These are phyloP conservation scores for Protostelium mycophagum DNA, from an alignment of 78 protist genomes.

Conservation along the genomic window DNA sequence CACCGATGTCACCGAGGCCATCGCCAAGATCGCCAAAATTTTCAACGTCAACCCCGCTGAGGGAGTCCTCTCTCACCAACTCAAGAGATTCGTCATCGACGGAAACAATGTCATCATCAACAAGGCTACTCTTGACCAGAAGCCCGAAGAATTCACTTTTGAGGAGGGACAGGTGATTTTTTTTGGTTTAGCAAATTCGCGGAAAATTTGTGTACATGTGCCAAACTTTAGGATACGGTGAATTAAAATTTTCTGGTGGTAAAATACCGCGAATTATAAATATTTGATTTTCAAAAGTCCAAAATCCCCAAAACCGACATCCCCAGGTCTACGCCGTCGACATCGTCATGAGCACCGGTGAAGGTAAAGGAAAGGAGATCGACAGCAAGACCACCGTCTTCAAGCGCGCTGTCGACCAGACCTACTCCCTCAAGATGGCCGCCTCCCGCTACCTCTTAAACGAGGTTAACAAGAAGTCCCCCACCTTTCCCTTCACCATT, in stretches of 20 bases:
- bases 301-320: too few species aligned
- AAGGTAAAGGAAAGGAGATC: conserved; percentile 74
- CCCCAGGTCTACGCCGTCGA: conserved; percentile 90
- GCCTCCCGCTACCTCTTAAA: conserved; percentile 71
- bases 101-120: conserved; percentile 76
- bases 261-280: too few species aligned
- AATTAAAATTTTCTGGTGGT: too few species aligned
- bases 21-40: conserved; percentile 59
- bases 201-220: neutral
- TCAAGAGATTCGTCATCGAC: conserved; percentile 81
- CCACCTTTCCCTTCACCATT: conserved; percentile 63
- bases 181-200: neutral
- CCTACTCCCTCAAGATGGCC: conserved; percentile 84
- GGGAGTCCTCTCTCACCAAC: conserved; percentile 93
- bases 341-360: conserved; percentile 86
- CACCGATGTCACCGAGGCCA: conserved; percentile 67
- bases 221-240: too few species aligned
- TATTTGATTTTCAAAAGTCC: too few species aligned
- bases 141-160: conserved; percentile 26
- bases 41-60: conserved; percentile 73
- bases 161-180: conserved; percentile 48
- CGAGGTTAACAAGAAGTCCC: conserved; percentile 54
- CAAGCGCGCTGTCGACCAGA: conserved; percentile 78
- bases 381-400: conserved; percentile 76
- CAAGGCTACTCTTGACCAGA: conserved; percentile 52